A percentile compares a stretch with the other conserved stretches of the same genome.
These are phyloP conservation scores for Saccharomycopsis sp. DNA, from an alignment of 805 yeast species.

Conservation along the genomic window DNA sequence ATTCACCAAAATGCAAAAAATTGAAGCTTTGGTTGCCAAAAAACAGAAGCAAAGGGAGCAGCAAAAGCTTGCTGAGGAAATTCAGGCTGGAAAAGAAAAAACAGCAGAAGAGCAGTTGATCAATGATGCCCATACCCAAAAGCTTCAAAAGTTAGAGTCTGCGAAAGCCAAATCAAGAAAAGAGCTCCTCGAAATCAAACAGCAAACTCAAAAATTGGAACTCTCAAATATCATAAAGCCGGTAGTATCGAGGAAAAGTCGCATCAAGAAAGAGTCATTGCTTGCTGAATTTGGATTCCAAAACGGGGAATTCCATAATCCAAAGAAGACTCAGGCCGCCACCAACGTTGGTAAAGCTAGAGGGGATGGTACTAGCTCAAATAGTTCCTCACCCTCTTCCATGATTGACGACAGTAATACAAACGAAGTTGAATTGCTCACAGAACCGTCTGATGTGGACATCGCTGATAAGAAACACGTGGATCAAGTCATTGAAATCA, in stretches of 20 bases:
- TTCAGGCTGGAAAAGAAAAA: conserved; percentile 2
- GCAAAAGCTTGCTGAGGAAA: conserved; percentile 3
- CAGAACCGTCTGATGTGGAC: conserved; percentile 16
- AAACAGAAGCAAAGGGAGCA: conserved; percentile 7
- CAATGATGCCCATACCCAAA: not conserved
- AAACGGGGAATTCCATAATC: conserved; percentile 11
- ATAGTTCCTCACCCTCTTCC: not conserved
- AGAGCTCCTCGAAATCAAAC: conserved; percentile 19
- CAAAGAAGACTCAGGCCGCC: not conserved
- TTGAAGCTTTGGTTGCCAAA: conserved; percentile 10
- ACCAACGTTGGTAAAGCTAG: not conserved
- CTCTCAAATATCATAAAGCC: conserved; percentile 16
- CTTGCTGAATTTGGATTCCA: conserved; percentile 16
- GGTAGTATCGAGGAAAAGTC: conserved; percentile 10
- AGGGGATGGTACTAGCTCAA: not conserved
- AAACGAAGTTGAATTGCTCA: conserved; percentile 9
- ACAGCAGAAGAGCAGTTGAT: not conserved
- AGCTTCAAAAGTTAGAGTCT: not conserved
- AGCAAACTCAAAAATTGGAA: conserved; percentile 16
- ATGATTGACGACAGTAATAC: not conserved
- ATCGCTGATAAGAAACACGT: not conserved
- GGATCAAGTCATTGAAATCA: not conserved
- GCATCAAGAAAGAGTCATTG: conserved; percentile 14
- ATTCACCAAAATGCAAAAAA: not conserved
- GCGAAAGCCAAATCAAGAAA: conserved; percentile 4